Evolutionary conservation across 2,329 filamentous ascomycete genomes (phyloP).

Genomic region (Exserohilum rostratum): DNA sequence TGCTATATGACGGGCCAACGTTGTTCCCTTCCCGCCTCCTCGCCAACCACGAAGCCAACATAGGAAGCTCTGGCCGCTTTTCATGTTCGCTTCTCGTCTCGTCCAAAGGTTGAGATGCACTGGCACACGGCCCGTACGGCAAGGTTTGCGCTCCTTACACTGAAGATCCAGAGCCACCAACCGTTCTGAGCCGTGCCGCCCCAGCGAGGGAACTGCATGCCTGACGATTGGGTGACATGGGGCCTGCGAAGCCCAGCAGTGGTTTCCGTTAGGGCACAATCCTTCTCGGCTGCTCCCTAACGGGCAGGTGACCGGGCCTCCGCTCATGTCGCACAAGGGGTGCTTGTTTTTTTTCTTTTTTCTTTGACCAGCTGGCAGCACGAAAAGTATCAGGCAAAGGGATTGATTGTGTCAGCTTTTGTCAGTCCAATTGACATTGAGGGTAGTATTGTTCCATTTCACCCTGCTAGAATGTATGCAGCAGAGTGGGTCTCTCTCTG

Average conservation of each 20-base stretch:
- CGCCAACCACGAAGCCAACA: background rate
- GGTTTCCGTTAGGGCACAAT: constrained; percentile 10
- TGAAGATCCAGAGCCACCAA: constrained; percentile 26
- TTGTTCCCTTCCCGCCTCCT: background rate
- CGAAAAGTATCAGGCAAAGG: background rate
- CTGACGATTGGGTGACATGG: constrained; percentile 11
- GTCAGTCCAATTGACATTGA: background rate
- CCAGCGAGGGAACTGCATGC: constrained; percentile 8
- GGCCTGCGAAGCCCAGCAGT: background rate
- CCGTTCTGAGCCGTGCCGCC: constrained; percentile 14
- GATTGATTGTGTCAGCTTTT: background rate
- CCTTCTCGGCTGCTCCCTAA: constrained; percentile 14
- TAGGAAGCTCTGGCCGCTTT: too few relatives aligned
- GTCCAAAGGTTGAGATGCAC: background rate
- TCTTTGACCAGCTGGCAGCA: background rate
- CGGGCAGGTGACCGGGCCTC: constrained; percentile 7
- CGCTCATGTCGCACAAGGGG: background rate
- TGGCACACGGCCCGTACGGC: constrained; percentile 20
- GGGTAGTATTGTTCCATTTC: background rate
- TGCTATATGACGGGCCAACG: background rate
- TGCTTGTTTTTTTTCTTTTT: background rate
- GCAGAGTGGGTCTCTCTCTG: too few relatives aligned
- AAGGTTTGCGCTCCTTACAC: constrained; percentile 16
- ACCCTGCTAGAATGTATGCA: background rate
- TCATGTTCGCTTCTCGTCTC: too few relatives aligned